Percentiles rank a stretch among this genome's conserved stretches.
Evolutionary conservation across 768 basidiomycete species (phyloP).

Genomic region (Phylloporus scabripes): DNA sequence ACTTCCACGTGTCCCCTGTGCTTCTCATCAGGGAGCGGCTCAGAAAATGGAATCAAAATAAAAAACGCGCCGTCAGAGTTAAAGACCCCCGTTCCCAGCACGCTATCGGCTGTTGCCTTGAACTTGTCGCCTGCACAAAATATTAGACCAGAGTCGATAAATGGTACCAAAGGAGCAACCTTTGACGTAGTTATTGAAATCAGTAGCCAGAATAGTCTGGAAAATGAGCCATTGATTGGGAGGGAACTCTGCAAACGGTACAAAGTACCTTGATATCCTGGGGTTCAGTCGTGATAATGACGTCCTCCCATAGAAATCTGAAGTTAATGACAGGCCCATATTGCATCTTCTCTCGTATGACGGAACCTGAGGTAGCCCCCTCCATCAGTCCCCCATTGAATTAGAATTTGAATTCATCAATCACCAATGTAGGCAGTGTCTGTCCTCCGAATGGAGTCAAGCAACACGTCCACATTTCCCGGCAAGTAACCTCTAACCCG

Average conservation of each 20-base stretch:
- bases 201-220: conserved; percentile 38
- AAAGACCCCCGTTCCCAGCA: conserved; percentile 52
- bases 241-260: not conserved
- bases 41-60: not conserved
- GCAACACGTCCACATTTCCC: conserved; percentile 34
- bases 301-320: conserved; percentile 43
- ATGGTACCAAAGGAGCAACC: conserved; percentile 20
- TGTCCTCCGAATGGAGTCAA: conserved; percentile 11
- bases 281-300: conserved; percentile 46
- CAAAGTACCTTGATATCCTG: conserved; percentile 38
- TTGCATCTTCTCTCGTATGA: conserved; percentile 19
- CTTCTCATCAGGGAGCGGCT: conserved; percentile 1
- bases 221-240: not conserved
- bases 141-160: not conserved
- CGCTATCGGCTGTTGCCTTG: conserved; percentile 23
- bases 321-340: conserved; percentile 36
- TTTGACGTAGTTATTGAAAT: conserved; percentile 41
- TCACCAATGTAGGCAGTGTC: conserved; percentile 35
- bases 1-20: conserved; percentile 70
- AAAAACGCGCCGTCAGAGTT: conserved; percentile 42
- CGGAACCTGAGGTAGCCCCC: conserved; percentile 16
- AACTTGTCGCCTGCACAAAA: conserved; percentile 30
- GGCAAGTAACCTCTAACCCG: conserved; percentile 27
- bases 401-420: not conserved
- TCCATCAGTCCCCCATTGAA: not conserved